phyloP scores from a whole-genome alignment of 1,284 basidiomycete genomes.

The Volvariella surrecta region DNA sequence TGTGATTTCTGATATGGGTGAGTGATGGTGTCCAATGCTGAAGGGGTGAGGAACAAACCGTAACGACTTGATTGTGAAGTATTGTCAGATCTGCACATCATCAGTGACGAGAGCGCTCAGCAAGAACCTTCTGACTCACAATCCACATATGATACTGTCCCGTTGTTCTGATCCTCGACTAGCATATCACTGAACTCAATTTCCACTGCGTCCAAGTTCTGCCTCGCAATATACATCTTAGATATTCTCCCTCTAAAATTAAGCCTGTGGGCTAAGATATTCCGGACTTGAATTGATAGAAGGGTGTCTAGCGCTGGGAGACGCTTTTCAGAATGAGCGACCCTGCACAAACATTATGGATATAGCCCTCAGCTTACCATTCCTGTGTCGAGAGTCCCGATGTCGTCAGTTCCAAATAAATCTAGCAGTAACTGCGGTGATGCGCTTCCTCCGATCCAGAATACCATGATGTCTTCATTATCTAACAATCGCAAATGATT shows the following conservation, averaged over 20 bases:
- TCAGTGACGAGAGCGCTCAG: not conserved
- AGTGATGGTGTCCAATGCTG: not conserved
- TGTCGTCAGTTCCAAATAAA: constrained; percentile 79
- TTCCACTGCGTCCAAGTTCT: constrained; percentile 91
- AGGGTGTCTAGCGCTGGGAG: constrained; percentile 72
- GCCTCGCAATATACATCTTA: constrained; percentile 79
- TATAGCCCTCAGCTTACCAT: constrained; percentile 39
- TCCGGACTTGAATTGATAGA: constrained; percentile 80
- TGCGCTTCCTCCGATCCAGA: constrained; percentile 86
- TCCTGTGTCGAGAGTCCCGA: constrained; percentile 65
- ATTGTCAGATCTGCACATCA: constrained; percentile 25
- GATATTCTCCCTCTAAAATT: constrained; percentile 49
- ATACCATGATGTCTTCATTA: constrained; percentile 84
- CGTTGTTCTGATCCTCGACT: constrained; percentile 96
- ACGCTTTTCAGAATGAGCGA: constrained; percentile 32
- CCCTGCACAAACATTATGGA: constrained; percentile 3
- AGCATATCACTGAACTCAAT: constrained; percentile 97
- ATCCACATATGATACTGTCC: constrained; percentile 82
- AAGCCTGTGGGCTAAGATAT: constrained; percentile 71
- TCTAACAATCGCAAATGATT: constrained; percentile 41
- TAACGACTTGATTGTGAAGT: constrained; percentile 42
- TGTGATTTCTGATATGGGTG: not conserved
- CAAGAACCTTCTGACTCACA: constrained; percentile 43
- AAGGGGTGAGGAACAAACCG: constrained; percentile 34
- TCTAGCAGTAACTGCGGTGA: constrained; percentile 82